phyloP scores from a whole-genome alignment of 1,284 basidiomycete species.

The Tilletia setariae region DNA sequence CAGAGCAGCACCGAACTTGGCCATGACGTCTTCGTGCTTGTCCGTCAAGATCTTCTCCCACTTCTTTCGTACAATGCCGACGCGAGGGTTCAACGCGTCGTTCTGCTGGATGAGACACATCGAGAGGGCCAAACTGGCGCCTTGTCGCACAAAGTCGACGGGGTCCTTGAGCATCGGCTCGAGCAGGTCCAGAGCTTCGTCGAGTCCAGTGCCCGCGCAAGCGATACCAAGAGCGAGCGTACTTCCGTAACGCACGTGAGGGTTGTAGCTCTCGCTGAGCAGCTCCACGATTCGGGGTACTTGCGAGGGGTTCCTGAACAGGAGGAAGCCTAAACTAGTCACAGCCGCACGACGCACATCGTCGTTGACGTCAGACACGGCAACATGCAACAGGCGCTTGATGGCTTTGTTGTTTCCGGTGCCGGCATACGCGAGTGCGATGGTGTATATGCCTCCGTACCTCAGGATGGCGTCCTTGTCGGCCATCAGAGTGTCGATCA shows the following conservation, averaged over 20 bases:
- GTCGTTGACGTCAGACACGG: conserved; percentile 53
- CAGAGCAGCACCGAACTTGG: conserved; percentile 53
- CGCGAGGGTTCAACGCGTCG: conserved; percentile 51
- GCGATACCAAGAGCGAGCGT: conserved; percentile 54
- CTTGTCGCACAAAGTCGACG: conserved; percentile 54
- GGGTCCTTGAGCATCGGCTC: conserved; percentile 54
- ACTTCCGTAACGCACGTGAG: conserved; percentile 53
- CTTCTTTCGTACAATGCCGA: conserved; percentile 42
- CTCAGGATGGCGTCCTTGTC: conserved; percentile 53
- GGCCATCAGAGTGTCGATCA: conserved; percentile 49
- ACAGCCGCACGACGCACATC: conserved; percentile 54
- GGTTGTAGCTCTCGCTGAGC: conserved; percentile 54
- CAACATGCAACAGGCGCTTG: conserved; percentile 49
- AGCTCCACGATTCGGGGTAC: conserved; percentile 53
- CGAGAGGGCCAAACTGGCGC: conserved; percentile 50
- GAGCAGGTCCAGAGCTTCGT: conserved; percentile 51
- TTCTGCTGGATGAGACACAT: conserved; percentile 54
- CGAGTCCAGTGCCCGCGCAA: conserved; percentile 52
- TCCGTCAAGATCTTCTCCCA: conserved; percentile 51
- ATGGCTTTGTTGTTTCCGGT: conserved; percentile 54
- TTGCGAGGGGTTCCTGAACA: conserved; percentile 54
- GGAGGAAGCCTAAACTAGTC: conserved; percentile 50
- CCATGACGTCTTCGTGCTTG: conserved; percentile 55
- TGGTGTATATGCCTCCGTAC: conserved; percentile 53
- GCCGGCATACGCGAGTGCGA: conserved; percentile 54